phyloP scores from a whole-genome alignment of 768 basidiomycete genomes.

The Suillus fuscotomentosus region DNA sequence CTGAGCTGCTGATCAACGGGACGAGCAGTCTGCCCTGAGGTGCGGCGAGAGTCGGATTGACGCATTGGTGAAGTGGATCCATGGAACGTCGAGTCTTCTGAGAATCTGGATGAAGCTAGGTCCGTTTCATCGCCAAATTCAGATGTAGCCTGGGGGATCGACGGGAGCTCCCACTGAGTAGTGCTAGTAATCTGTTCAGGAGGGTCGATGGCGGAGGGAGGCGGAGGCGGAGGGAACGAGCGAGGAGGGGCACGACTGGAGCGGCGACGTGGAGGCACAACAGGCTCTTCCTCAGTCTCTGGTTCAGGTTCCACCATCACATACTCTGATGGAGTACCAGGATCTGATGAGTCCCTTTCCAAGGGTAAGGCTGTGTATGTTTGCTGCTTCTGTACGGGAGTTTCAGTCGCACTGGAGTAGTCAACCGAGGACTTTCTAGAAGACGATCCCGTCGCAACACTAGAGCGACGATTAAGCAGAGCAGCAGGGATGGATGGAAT shows the following conservation, averaged over 20 bases:
- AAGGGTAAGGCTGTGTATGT: not conserved
- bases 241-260: constrained; percentile 27
- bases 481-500: constrained; percentile 34
- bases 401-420: constrained; percentile 13
- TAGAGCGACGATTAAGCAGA: constrained; percentile 36
- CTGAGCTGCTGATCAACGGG: constrained; percentile 40
- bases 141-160: constrained; percentile 52
- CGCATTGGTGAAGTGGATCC: constrained; percentile 23
- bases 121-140: constrained; percentile 57
- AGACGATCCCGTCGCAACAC: constrained; percentile 31
- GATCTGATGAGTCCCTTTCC: constrained; percentile 4
- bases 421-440: constrained; percentile 40
- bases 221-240: constrained; percentile 30
- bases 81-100: constrained; percentile 49
- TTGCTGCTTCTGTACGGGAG: constrained; percentile 11
- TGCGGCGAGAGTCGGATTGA: constrained; percentile 11
- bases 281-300: constrained; percentile 28
- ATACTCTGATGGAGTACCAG: constrained; percentile 44
- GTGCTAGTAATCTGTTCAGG: constrained; percentile 37
- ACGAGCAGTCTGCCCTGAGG: constrained; percentile 12
- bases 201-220: constrained; percentile 35
- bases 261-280: constrained; percentile 42
- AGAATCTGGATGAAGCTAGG: constrained; percentile 56
- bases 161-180: constrained; percentile 65
- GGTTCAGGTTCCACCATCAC: constrained; percentile 62